These are phyloP conservation scores for Claviceps capensis DNA, from an alignment of 2,329 filamentous ascomycete species.

Conservation along the genomic window DNA sequence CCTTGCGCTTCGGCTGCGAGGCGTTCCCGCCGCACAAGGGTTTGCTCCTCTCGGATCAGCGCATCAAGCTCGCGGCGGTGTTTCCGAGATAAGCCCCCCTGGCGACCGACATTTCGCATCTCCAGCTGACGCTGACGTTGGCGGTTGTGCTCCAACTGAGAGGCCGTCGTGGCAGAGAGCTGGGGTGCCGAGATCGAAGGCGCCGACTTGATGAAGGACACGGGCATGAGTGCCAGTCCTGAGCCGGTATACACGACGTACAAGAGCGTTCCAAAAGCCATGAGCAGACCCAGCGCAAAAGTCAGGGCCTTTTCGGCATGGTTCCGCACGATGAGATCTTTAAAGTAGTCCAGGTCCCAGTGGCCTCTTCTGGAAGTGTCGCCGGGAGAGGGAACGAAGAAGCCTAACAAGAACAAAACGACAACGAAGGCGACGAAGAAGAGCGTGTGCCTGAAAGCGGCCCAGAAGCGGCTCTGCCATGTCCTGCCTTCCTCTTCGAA, in stretches of 20 bases:
- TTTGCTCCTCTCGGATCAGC: slow-evolving; percentile 80
- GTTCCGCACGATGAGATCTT: slow-evolving; percentile 60
- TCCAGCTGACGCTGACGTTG: slow-evolving; percentile 89
- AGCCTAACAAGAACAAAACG: slow-evolving; percentile 78
- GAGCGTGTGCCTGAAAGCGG: slow-evolving; percentile 82
- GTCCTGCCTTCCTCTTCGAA: slow-evolving; percentile 70
- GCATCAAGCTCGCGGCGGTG: slow-evolving; percentile 81
- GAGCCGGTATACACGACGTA: slow-evolving; percentile 83
- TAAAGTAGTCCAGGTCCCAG: slow-evolving; percentile 84
- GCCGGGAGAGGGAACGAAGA: slow-evolving; percentile 77
- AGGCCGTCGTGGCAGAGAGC: slow-evolving; percentile 60
- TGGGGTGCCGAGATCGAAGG: slow-evolving; percentile 74
- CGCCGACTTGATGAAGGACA: slow-evolving; percentile 84
- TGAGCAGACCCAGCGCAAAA: slow-evolving; percentile 77
- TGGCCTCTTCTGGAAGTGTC: slow-evolving; percentile 45
- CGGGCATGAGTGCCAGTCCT: slow-evolving; percentile 76
- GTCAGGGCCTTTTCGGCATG: slow-evolving; percentile 86
- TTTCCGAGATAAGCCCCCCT: slow-evolving; percentile 64
- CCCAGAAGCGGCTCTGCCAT: slow-evolving; percentile 56
- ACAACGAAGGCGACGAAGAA: slow-evolving; percentile 70
- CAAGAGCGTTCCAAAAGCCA: slow-evolving; percentile 72
- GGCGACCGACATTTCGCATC: slow-evolving; percentile 63
- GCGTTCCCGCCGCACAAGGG: slow-evolving; percentile 75
- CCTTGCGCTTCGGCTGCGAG: slow-evolving; percentile 72
- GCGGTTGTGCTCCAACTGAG: slow-evolving; percentile 73